Base-by-base conservation (phyloP, 345 rosid species). In the Durio zibethinus region DNA sequence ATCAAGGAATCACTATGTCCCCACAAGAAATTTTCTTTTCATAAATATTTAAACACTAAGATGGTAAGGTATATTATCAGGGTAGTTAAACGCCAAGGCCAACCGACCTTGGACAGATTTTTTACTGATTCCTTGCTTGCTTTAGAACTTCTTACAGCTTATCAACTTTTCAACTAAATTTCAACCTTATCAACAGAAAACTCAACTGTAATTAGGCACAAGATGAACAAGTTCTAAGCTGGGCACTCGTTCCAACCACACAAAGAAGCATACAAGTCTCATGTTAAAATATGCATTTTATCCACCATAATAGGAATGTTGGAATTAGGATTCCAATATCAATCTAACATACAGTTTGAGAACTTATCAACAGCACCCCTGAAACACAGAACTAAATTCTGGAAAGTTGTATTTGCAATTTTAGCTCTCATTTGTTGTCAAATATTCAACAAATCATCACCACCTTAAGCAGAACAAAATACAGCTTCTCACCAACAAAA, bases 391-490 rank as follows among this genome's bases (percentile, higher is more conserved):
- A 56, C n/a, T 53, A 75, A 62, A 36, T 35, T 77, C 79, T 27
- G 80, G 57, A n/a, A 77, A 59, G 57, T 64, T 76, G 60, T 11
- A 36, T 72, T 68, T 76, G 60, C 52, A 74, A 57, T 61, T 59
- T 57, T 48, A 72, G 65, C 47, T 65, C 62, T 65, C 69, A 69
- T 76, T 77, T 57, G 60, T 74, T 78, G 84, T 76, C 61, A 69
- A 76, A 35, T 57, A 33, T 71, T 82, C 68, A 85, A 74, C 81
- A 82, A 73, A 73, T 10, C 21, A 77, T 23, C 38, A 78, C 53
- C 50, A 63, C 29, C 57, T 79, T 77, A 73, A 76, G 75, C 57
- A 77, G 78, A 43, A 75, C 31, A 65, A 71, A 72, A 38, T 42
- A 70, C 68, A 68, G 64, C 50, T 73, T 65, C 64, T 83, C 66